Conservation (phyloP, 371 early-diverging fungal species). For the Mortierella sp. region DNA sequence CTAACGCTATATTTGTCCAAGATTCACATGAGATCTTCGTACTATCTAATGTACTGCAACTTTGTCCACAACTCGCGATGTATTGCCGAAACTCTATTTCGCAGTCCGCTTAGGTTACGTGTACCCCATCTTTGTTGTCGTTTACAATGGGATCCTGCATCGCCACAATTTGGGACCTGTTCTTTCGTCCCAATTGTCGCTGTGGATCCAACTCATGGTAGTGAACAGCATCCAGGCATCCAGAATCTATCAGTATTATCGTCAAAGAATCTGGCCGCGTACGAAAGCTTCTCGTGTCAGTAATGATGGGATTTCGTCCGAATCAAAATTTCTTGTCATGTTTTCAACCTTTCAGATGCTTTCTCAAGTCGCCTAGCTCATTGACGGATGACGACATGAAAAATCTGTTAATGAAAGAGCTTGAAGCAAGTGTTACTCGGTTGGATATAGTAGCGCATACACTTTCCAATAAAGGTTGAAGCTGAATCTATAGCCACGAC, state of each 20-base stretch:
- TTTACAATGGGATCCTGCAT: neutral
- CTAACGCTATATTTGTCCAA: slow-evolving; percentile 10
- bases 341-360: slow-evolving; percentile 6
- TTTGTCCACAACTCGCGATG: slow-evolving; percentile 11
- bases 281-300: neutral
- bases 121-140: neutral
- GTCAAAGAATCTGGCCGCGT: neutral
- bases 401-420: slow-evolving; percentile 7
- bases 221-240: slow-evolving; percentile 8
- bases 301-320: slow-evolving; percentile 24
- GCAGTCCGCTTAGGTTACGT: neutral
- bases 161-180: neutral
- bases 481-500: slow-evolving; percentile 27
- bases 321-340: slow-evolving; percentile 15
- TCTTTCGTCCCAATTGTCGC: neutral
- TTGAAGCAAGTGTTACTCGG: slow-evolving; percentile 14
- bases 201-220: slow-evolving; percentile 13
- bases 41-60: slow-evolving; percentile 7
- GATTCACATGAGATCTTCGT: slow-evolving; percentile 12
- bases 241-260: neutral
- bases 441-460: slow-evolving; percentile 7
- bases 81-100: slow-evolving; percentile 15
- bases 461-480: slow-evolving; percentile 15
- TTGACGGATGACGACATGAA: slow-evolving; percentile 9
- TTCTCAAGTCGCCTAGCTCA: neutral